Base-by-base conservation (phyloP, 192 early-diverging fungal genomes). In the Coemansia sp. region DNA sequence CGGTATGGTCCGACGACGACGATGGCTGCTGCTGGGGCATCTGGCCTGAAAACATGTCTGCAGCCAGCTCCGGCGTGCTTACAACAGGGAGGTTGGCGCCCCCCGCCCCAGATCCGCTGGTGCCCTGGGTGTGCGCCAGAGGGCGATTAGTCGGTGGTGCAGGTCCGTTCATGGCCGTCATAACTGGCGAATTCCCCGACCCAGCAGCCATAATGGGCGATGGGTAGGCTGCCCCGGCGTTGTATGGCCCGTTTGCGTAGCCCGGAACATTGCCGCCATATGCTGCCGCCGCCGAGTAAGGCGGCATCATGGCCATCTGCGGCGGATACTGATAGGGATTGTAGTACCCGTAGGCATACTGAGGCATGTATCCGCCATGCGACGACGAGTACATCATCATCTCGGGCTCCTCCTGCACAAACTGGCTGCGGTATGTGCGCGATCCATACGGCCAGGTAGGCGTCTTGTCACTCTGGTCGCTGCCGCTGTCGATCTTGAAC, bases 381-480 rank as follows among this genome's bases (percentile, higher is more conserved):
- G 71, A 73, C 35, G 63, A 67, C 32, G 59, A 66, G 50, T 75
- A 75, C 66, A 75, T 67, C 61, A 79, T 75, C 4, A 67, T 63
- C 29, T 81, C 78, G 1, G 61, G 55, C 70, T 75, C 78, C 10
- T 81, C 78, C 9, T 52, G 34, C 3, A 64, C 60, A 70, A 75
- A 81, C 78, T 81, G 78, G 58, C 73, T 69, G 40, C 73, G 78
- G 54, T 81, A 81, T 25, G 78, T 71, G 54, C 78, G 69, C 17
- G 61, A 46, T 23, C 78, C 78, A 58, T 75, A 81, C 34, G 78
- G 70, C 78, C 78, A 81, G n/a, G 70, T 81, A 4, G 78, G 78
- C 19, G 69, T 57, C 9, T 32, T 43, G 55, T 72, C 73, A 41
- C 34, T 59, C 55, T 23, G 41, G 32, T 19, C 50, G 33, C 52